These are phyloP conservation scores for Sporothrix brunneoviolacea DNA, from an alignment of 2,329 filamentous ascomycete species.

Conservation along the genomic window DNA sequence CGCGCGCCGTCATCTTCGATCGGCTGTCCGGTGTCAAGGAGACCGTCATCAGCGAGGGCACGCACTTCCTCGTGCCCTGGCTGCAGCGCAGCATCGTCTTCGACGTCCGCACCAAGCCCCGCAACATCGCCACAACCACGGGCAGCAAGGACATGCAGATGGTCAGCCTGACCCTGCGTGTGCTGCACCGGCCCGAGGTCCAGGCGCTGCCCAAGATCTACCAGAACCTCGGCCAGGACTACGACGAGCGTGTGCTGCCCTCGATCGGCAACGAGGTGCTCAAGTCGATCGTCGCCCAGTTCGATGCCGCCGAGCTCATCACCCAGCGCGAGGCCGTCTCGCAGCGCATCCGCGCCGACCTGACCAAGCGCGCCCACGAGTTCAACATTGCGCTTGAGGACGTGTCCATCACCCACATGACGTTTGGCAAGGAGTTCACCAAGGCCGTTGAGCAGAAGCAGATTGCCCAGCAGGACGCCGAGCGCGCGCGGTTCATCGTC, in stretches of 20 bases:
- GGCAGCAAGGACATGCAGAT: slow-evolving; percentile 99
- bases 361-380: slow-evolving; percentile 85
- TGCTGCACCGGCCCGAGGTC: slow-evolving; percentile 84
- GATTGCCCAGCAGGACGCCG: slow-evolving; percentile 98
- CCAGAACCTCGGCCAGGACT: slow-evolving; percentile 71
- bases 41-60: slow-evolving; percentile 86
- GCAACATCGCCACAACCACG: slow-evolving; percentile 95
- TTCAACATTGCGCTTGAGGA: slow-evolving; percentile 99
- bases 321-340: slow-evolving; percentile 97
- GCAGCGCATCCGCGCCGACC: slow-evolving; percentile 85
- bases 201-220: slow-evolving; percentile 93
- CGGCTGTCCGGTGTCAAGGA: slow-evolving; percentile 88
- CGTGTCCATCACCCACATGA: slow-evolving; percentile 99
- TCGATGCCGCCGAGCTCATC: slow-evolving; percentile 97
- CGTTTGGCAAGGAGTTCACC: slow-evolving; percentile 98
- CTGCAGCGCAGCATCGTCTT: slow-evolving; percentile 91
- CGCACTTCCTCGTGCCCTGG: slow-evolving; percentile 94
- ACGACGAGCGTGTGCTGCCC: slow-evolving; percentile 92
- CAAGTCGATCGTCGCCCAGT: slow-evolving; percentile 97
- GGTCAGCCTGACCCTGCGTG: slow-evolving; percentile 99
- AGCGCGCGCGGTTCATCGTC: slow-evolving; percentile 95
- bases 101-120: slow-evolving; percentile 93
- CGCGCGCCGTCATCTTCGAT: slow-evolving; percentile 97
- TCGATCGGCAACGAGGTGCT: slow-evolving; percentile 98
- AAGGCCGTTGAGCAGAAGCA: slow-evolving; percentile 99